A percentile compares a stretch with the other conserved stretches of the same genome.
These are phyloP conservation scores for Cladosporium sp. DNA, from an alignment of 2,329 filamentous ascomycete genomes.

Conservation along the genomic window DNA sequence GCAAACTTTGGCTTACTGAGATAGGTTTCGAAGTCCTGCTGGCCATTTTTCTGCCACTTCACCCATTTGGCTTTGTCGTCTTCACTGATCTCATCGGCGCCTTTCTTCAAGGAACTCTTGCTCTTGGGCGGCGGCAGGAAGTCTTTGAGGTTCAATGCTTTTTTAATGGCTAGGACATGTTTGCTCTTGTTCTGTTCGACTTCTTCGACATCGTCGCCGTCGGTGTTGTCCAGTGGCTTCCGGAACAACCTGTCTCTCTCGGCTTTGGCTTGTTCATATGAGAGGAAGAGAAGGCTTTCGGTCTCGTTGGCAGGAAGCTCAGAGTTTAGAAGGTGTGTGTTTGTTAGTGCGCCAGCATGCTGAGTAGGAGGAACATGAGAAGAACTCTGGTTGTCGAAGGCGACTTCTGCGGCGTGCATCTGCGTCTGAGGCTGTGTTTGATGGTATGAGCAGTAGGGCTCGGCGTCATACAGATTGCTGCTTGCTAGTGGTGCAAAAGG, in stretches of 20 bases:
- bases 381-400: neutral
- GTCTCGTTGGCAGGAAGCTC: neutral
- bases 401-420: neutral
- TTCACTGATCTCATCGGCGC: neutral
- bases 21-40: neutral
- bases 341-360: neutral
- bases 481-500: neutral
- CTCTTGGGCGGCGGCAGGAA: neutral
- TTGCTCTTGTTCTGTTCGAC: neutral
- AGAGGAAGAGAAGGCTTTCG: neutral
- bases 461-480: neutral
- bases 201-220: conserved; percentile 8
- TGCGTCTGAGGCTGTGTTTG: neutral
- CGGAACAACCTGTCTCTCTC: neutral
- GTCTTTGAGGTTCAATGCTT: neutral
- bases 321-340: neutral
- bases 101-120: neutral
- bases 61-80: neutral
- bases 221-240: neutral
- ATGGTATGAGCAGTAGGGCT: neutral
- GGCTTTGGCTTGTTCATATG: neutral
- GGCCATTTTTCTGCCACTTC: neutral
- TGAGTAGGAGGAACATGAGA: neutral
- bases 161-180: neutral
- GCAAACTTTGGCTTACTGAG: neutral